Base-by-base conservation (phyloP, 495 filamentous ascomycete genomes). In the Cetradonia linearis region DNA sequence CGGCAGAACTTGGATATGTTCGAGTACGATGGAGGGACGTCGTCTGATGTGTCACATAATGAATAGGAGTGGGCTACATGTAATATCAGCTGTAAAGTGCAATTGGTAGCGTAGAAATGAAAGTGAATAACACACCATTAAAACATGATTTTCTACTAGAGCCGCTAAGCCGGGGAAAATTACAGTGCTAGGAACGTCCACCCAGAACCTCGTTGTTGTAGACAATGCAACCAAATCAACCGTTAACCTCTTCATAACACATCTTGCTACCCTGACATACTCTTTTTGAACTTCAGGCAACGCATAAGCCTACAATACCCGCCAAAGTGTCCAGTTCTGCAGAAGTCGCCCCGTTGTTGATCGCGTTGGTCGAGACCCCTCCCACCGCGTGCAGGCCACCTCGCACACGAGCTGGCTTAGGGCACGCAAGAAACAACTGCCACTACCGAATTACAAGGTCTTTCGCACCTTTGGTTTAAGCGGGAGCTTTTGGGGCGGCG, bases 341-440 rank as follows among this genome's bases (percentile, higher is more conserved):
- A 38, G 13, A 52, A 31, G 9, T 31, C 48, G 30, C 58, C 50
- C 48, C 38, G 16, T 50, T 36, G 48, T 34, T 52, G 27, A 52
- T 60, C 58, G 58, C 58, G 58, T 60, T 60, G 37, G 48, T 47
- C 48, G 47, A 60, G 23, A 52, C 58, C 58, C 47, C 58, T 60
- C 58, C 58, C n/a, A 53, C 58, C 58, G 58, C 58, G 58, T 60
- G 58, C 58, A 53, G 23, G 18, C 58, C 58, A 60, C 47, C 37
- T 16, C 34, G 48, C 47, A 53, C 58, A 60, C 27, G 14, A 60
- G 37, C 58, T 44, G 27, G 28, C 27, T 8, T 28, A 34, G 50
- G 33, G 49, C 40, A 28, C 14, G 6, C 36, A 53, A 60, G 58
- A 25, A 49, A 52, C 47, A 38, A 53, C 14, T 31, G 2, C 34